Evolutionary conservation across 805 yeast species (phyloP).

Genomic region (Lachancea mirantina): DNA sequence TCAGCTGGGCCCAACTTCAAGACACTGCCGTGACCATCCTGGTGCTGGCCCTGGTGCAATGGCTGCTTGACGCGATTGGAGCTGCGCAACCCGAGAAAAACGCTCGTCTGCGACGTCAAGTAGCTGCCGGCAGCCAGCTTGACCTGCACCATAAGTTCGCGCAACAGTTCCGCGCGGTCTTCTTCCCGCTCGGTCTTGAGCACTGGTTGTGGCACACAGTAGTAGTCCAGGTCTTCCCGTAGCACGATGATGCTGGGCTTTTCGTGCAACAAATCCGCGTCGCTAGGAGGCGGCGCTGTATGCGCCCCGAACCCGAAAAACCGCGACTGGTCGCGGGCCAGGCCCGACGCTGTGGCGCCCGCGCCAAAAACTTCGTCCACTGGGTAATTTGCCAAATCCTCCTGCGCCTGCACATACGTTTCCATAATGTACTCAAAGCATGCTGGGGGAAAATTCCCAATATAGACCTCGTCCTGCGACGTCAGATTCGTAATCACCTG

Average conservation of each 20-base stretch:
- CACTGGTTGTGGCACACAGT: slow-evolving; percentile 58
- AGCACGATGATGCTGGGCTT: slow-evolving; percentile 89
- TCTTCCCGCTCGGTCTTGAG: slow-evolving; percentile 38
- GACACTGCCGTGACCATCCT: neutral
- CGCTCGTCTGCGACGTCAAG: slow-evolving; percentile 47
- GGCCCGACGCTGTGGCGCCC: slow-evolving; percentile 15
- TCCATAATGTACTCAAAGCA: slow-evolving; percentile 80
- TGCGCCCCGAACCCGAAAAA: slow-evolving; percentile 23
- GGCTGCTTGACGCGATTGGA: slow-evolving; percentile 28
- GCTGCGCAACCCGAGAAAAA: slow-evolving; percentile 66
- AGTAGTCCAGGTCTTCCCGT: slow-evolving; percentile 90
- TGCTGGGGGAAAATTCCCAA: slow-evolving; percentile 70
- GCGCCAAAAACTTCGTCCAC: slow-evolving; percentile 35
- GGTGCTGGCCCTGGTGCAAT: slow-evolving; percentile 7
- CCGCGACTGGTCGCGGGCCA: slow-evolving; percentile 17
- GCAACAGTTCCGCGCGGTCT: slow-evolving; percentile 33
- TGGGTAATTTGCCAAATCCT: slow-evolving; percentile 40
- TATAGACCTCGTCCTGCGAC: slow-evolving; percentile 71
- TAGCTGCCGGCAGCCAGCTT: slow-evolving; percentile 69
- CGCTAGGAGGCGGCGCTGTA: slow-evolving; percentile 28
- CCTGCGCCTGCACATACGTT: slow-evolving; percentile 62
- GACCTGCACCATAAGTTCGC: slow-evolving; percentile 51
- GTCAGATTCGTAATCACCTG: slow-evolving; percentile 72
- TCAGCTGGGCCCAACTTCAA: slow-evolving; percentile 74
- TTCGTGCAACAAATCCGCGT: slow-evolving; percentile 59